A percentile compares a stretch with the other conserved stretches of the same genome.
phyloP scores from a whole-genome alignment of 495 filamentous ascomycete species.

The Haplographium delicatum region DNA sequence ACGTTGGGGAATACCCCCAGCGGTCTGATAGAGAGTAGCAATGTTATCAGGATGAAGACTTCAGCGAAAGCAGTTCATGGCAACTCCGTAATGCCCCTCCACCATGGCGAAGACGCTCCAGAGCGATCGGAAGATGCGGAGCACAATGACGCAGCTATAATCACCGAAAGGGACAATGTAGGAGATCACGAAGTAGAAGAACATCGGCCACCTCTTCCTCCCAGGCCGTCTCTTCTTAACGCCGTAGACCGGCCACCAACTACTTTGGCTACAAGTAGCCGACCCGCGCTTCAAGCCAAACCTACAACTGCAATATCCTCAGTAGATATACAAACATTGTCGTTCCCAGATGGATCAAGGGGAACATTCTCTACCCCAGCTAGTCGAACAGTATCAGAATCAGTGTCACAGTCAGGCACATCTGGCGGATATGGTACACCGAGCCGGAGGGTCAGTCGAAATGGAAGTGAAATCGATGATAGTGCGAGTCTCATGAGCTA shows the following conservation, averaged over 20 bases:
- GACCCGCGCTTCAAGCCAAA: slow-evolving; percentile 56
- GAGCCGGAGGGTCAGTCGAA: slow-evolving; percentile 23
- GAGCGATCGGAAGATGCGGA: neutral
- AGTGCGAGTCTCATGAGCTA: slow-evolving; percentile 79
- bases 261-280: slow-evolving; percentile 18
- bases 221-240: slow-evolving; percentile 47
- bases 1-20: slow-evolving; percentile 10
- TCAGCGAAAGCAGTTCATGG: too few species aligned
- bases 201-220: slow-evolving; percentile 60
- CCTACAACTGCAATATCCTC: slow-evolving; percentile 80
- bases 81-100: too few species aligned
- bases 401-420: slow-evolving; percentile 13
- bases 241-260: slow-evolving; percentile 13
- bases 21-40: too few species aligned
- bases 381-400: slow-evolving; percentile 18
- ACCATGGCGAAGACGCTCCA: slow-evolving; percentile 6
- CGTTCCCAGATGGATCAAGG: slow-evolving; percentile 60
- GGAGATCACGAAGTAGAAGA: slow-evolving; percentile 28
- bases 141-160: neutral
- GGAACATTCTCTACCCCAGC: slow-evolving; percentile 52
- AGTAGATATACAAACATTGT: slow-evolving; percentile 67
- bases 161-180: neutral
- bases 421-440: slow-evolving; percentile 20
- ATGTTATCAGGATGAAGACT: too few species aligned
- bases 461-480: slow-evolving; percentile 65